Conservation (phyloP, 164 flowering plant species). For the Stephania cephalantha region DNA sequence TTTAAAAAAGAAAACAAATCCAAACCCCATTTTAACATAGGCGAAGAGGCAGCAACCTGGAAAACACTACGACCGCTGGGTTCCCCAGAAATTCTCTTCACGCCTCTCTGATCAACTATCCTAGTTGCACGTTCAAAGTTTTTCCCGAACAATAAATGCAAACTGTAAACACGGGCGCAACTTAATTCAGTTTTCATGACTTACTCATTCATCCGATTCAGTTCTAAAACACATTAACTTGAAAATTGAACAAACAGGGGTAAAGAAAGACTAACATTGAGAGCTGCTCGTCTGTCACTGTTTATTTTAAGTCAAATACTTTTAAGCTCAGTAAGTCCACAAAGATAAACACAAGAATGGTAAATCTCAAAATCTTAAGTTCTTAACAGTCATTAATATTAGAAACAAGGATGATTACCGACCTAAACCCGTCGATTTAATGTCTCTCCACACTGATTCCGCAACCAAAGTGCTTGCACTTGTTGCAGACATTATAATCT, state of each 20-base stretch:
- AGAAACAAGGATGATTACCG: neutral
- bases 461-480: constrained; percentile 41
- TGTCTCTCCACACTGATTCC: constrained; percentile 63
- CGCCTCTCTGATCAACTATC: constrained; percentile 87
- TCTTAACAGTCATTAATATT: neutral
- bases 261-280: constrained; percentile 49
- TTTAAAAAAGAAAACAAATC: neutral
- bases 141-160: constrained; percentile 90
- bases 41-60: constrained; percentile 43
- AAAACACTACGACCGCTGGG: constrained; percentile 77
- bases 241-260: neutral
- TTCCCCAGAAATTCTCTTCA: constrained; percentile 64
- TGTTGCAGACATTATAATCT: constrained; percentile 20
- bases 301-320: neutral
- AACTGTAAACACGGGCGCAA: constrained; percentile 25
- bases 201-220: neutral
- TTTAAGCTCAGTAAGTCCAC: neutral
- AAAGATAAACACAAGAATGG: neutral
- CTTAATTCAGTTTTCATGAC: neutral
- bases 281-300: constrained; percentile 79
- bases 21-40: neutral
- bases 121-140: constrained; percentile 86
- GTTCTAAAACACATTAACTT: neutral
- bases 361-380: too few relatives aligned
- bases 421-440: constrained; percentile 73